Conservation (phyloP, 2,329 filamentous ascomycete species). For the Colletotrichum sidae region DNA sequence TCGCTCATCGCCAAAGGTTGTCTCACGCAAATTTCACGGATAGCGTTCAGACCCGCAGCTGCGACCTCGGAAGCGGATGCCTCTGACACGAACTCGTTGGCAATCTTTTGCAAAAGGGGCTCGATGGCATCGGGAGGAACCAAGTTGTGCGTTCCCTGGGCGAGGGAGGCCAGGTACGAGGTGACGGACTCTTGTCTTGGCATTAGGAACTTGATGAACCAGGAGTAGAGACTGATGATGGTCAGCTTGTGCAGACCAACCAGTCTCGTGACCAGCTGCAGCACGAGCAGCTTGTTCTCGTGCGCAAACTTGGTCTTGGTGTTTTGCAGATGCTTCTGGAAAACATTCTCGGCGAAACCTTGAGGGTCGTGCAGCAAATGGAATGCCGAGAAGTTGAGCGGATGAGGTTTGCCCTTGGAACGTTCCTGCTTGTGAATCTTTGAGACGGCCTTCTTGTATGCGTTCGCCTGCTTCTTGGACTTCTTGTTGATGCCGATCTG, state of each 20-base stretch:
- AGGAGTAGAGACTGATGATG: constrained; percentile 91
- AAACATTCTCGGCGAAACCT: constrained; percentile 89
- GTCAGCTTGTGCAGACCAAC: constrained; percentile 94
- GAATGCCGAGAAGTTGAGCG: constrained; percentile 94
- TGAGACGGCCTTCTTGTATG: constrained; percentile 83
- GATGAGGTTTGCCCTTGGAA: constrained; percentile 88
- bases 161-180: constrained; percentile 90
- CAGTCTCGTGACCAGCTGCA: constrained; percentile 90
- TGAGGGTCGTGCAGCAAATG: constrained; percentile 96
- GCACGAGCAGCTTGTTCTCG: constrained; percentile 88
- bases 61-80: constrained; percentile 91
- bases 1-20: constrained; percentile 98
- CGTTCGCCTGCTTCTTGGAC: constrained; percentile 85
- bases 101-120: constrained; percentile 92
- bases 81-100: constrained; percentile 98
- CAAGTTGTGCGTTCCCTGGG: constrained; percentile 89
- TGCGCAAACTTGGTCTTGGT: constrained; percentile 86
- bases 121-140: constrained; percentile 94
- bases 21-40: constrained; percentile 91
- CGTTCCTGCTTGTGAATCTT: constrained; percentile 85
- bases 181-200: constrained; percentile 91
- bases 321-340: constrained; percentile 90
- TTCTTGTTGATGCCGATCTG: constrained; percentile 96
- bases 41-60: constrained; percentile 91
- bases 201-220: constrained; percentile 93